Conservation (phyloP, 2,329 filamentous ascomycete species). For the Diaporthe batatas region DNA sequence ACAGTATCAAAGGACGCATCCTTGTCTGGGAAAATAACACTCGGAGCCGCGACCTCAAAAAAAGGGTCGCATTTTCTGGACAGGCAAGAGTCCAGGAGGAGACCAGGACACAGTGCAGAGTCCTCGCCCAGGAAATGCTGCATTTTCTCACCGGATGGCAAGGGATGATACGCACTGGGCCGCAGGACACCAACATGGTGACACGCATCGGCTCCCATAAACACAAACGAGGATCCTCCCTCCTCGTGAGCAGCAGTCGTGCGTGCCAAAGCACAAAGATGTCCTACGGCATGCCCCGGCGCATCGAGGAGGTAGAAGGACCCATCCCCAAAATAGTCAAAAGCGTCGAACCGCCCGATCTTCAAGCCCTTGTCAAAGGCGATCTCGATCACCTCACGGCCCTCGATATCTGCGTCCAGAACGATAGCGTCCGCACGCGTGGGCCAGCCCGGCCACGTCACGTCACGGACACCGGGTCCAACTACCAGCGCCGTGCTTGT, state of each 20-base stretch:
- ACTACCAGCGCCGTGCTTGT: slow-evolving; percentile 58
- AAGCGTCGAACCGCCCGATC: slow-evolving; percentile 47
- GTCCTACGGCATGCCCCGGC: slow-evolving; percentile 45
- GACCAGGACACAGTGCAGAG: slow-evolving; percentile 6
- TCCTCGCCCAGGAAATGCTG: slow-evolving; percentile 4
- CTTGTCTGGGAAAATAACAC: slow-evolving; percentile 9
- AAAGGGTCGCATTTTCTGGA: slow-evolving; percentile 43
- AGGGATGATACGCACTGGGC: slow-evolving; percentile 50
- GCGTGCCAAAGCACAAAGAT: slow-evolving; percentile 39
- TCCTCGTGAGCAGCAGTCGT: slow-evolving; percentile 23
- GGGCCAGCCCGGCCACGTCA: slow-evolving; percentile 60
- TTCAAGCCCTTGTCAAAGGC: slow-evolving; percentile 40
- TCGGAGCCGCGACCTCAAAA: slow-evolving; percentile 37
- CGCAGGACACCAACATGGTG: slow-evolving; percentile 54
- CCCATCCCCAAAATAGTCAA: slow-evolving; percentile 47
- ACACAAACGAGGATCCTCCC: slow-evolving; percentile 44
- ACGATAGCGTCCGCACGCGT: slow-evolving; percentile 47
- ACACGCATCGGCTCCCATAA: slow-evolving; percentile 45
- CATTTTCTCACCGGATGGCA: slow-evolving; percentile 47
- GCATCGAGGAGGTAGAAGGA: slow-evolving; percentile 46
- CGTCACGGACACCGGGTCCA: slow-evolving; percentile 60
- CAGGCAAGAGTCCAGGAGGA: slow-evolving; percentile 9
- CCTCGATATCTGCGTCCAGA: slow-evolving; percentile 45
- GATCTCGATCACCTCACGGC: slow-evolving; percentile 45
- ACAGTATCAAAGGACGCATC: slow-evolving; percentile 26